These are phyloP conservation scores for Trichaptum fuscoviolaceum DNA, from an alignment of 768 basidiomycete genomes.

Conservation along the genomic window DNA sequence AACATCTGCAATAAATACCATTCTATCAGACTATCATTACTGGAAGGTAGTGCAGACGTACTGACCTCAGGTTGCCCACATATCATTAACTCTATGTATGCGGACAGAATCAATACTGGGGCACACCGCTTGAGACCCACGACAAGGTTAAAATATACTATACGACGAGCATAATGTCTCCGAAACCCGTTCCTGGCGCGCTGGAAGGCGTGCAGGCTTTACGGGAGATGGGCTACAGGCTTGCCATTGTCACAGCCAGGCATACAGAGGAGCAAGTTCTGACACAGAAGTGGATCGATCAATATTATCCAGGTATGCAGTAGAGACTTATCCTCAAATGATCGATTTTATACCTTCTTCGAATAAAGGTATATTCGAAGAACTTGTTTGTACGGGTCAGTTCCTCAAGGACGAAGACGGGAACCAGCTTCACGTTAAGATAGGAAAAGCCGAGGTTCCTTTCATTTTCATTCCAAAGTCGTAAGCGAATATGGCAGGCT, in stretches of 20 bases:
- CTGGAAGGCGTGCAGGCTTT: conserved; percentile 51
- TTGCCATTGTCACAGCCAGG: conserved; percentile 77
- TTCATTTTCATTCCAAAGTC: conserved; percentile 1
- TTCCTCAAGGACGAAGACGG: conserved; percentile 50
- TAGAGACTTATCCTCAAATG: background rate
- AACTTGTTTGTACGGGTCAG: conserved; percentile 69
- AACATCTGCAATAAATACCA: conserved; percentile 1
- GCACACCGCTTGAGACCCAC: conserved; percentile 50
- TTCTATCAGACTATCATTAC: conserved; percentile 56
- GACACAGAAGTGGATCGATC: conserved; percentile 63
- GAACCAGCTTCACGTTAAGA: conserved; percentile 33
- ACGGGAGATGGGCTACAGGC: conserved; percentile 55
- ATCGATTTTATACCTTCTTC: background rate
- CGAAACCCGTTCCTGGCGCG: conserved; percentile 56
- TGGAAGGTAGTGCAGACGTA: conserved; percentile 51
- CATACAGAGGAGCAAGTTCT: conserved; percentile 45
- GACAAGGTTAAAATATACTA: conserved; percentile 58
- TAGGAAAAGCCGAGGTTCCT: conserved; percentile 66
- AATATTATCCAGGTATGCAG: conserved; percentile 54
- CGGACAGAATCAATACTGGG: conserved; percentile 54
- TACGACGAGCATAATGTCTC: conserved; percentile 40
- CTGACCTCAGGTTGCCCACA: background rate
- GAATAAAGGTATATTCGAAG: conserved; percentile 44
- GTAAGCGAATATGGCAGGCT: background rate
- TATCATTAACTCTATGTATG: background rate